These are phyloP conservation scores for Chytriomyces confervae DNA, from an alignment of 192 early-diverging fungal species.

Conservation along the genomic window DNA sequence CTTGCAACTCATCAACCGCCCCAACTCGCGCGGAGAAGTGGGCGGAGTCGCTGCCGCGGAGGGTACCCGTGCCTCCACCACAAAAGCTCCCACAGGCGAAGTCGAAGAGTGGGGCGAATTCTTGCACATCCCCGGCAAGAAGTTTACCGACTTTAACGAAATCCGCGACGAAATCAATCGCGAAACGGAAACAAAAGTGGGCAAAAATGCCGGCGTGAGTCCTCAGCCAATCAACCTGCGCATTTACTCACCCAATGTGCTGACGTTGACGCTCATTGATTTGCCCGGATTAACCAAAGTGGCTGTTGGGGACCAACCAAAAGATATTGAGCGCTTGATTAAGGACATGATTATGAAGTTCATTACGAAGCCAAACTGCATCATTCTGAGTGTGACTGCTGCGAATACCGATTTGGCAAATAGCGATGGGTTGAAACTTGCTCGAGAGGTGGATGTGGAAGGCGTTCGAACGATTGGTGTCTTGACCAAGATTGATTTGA, in stretches of 20 bases:
- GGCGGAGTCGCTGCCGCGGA: constrained; percentile 58
- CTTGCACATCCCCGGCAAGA: constrained; percentile 94
- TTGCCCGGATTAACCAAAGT: constrained; percentile 97
- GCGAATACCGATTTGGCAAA: constrained; percentile 99
- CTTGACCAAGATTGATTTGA: constrained; percentile 98
- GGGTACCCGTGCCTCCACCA: constrained; percentile 3
- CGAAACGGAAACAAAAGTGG: constrained; percentile 77
- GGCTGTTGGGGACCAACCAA: constrained; percentile 97
- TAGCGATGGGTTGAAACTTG: constrained; percentile 97
- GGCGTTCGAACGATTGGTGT: constrained; percentile 98
- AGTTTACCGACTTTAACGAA: constrained; percentile 95
- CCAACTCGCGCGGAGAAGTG: constrained; percentile 62
- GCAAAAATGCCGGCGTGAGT: constrained; percentile 81
- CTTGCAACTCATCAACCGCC: constrained; percentile 96
- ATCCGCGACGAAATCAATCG: constrained; percentile 95
- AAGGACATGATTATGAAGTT: constrained; percentile 98
- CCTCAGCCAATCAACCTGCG: constrained; percentile 96
- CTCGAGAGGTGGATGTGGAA: constrained; percentile 98
- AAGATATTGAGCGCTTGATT: constrained; percentile 98
- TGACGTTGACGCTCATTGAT: constrained; percentile 97
- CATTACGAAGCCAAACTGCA: constrained; percentile 96
- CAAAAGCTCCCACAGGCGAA: constrained; percentile 14
- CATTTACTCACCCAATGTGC: constrained; percentile 97
- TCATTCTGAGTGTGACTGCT: constrained; percentile 97
- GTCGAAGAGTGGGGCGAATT: constrained; percentile 72